Conservation (phyloP, 2,329 filamentous ascomycete species). For the Emergomyces orientalis region DNA sequence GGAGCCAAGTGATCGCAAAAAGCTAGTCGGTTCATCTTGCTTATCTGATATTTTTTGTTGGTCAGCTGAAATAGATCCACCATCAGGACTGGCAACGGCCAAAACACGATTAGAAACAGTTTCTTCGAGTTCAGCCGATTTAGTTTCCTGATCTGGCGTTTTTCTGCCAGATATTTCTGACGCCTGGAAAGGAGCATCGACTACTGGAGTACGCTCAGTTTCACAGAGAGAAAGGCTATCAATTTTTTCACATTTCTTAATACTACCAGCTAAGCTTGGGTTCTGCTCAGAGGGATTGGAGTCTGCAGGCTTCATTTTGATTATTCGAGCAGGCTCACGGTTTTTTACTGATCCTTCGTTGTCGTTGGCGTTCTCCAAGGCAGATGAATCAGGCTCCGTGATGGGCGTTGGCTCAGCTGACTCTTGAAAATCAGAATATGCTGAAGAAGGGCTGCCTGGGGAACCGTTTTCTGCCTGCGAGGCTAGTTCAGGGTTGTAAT, state of each 20-base stretch:
- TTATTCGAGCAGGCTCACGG: background rate
- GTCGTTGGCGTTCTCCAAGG: background rate
- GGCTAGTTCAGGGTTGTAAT: slow-evolving; percentile 15
- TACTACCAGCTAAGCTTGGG: background rate
- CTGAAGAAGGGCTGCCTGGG: background rate
- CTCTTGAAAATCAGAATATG: background rate
- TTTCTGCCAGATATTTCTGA: background rate
- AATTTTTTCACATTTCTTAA: background rate
- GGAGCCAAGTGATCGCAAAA: background rate
- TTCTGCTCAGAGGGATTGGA: background rate
- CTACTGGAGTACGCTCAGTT: background rate
- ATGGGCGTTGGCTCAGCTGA: background rate
- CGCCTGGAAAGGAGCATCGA: background rate
- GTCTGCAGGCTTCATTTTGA: background rate
- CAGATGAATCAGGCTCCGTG: background rate
- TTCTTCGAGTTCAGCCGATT: background rate
- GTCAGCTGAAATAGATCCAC: background rate
- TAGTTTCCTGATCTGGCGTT: background rate
- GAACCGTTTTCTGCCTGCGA: background rate
- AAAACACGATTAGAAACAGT: background rate
- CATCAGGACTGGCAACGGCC: background rate
- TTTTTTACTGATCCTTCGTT: background rate
- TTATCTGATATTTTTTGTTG: background rate
- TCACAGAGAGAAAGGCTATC: background rate
- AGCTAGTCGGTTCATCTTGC: background rate